phyloP scores from a whole-genome alignment of 352 stramenopile species.

The Albugo candida region DNA sequence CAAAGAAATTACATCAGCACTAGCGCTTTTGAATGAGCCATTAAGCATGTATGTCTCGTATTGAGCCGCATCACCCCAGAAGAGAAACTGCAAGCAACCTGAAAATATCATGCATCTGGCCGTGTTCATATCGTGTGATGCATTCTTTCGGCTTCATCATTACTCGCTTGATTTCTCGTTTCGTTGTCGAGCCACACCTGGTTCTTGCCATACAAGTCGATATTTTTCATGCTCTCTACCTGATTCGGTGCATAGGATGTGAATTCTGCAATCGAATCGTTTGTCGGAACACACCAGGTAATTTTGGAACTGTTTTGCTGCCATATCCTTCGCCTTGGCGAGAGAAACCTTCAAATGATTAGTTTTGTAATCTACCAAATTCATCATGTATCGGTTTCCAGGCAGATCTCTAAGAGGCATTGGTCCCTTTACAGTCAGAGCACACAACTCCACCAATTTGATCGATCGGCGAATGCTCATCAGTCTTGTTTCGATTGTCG shows the following conservation, averaged over 20 bases:
- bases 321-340: not conserved
- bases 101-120: not conserved
- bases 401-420: not conserved
- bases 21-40: not conserved
- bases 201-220: not conserved
- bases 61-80: not conserved
- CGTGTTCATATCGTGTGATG: not conserved
- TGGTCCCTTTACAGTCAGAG: not conserved
- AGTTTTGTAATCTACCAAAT: not conserved
- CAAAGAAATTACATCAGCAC: not conserved
- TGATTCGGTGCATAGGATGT: not conserved
- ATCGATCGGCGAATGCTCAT: not conserved
- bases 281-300: not conserved
- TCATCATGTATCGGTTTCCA: not conserved
- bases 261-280: not conserved
- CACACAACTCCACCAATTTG: not conserved
- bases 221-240: not conserved
- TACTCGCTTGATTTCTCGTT: not conserved
- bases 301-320: not conserved
- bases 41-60: not conserved
- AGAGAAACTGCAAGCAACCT: not conserved
- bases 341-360: not conserved
- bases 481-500: not conserved
- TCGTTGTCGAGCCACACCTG: not conserved
- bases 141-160: not conserved